Evolutionary conservation across 1,284 basidiomycete species (phyloP), one percentile per base, ranked within the genome.

Genomic region (Ustilago cynodontis): DNA sequence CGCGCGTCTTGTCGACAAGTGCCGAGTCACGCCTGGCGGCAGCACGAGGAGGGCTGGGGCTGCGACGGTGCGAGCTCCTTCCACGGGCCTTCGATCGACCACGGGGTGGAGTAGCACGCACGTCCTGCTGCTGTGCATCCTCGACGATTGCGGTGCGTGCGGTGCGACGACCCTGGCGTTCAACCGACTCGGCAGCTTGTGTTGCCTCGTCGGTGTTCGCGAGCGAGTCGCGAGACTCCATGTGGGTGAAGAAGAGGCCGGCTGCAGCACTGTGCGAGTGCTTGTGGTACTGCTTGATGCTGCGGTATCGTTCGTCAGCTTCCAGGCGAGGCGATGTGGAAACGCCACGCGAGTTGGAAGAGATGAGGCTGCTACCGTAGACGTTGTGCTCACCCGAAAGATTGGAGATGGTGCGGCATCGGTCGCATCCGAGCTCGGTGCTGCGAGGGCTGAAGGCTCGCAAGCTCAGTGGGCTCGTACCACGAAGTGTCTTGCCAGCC

Each of bases 261-360:
- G 76, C 78, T 31, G 67, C 65, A 14, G 78, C 78, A 54, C 76
- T 78, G 70, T 80, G 78, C 45, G 78, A 78, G 64, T 80, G 78
- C 65, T 76, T 71, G 69, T 80, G 78, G 45, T 63, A 55, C 45
- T 77, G 74, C 69, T 56, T 72, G 63, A 72, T 65, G 59, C 69
- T 68, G 53, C 73, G 73, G 59, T 67, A 66, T 35, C 67, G 63
- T 53, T 67, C 67, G 24, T 71, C 60, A 14, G 57, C 41, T 33
- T 68, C 69, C 18, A 59, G 51, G 16, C 59, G 55, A 16, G 73
- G 69, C 3, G 74, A 72, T 10, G 63, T 52, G 1, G 74, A 77
- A 20, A 28, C 41, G 16, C 69, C 62, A 4, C 70, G 74, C 39
- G 74, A 70, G 41, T 59, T 53, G 41, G 65, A 60, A 26, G 74